Evolutionary conservation across 139 green algal genomes (phyloP), one percentile per base, ranked within the genome.

Genomic region (Choricystis sp.): DNA sequence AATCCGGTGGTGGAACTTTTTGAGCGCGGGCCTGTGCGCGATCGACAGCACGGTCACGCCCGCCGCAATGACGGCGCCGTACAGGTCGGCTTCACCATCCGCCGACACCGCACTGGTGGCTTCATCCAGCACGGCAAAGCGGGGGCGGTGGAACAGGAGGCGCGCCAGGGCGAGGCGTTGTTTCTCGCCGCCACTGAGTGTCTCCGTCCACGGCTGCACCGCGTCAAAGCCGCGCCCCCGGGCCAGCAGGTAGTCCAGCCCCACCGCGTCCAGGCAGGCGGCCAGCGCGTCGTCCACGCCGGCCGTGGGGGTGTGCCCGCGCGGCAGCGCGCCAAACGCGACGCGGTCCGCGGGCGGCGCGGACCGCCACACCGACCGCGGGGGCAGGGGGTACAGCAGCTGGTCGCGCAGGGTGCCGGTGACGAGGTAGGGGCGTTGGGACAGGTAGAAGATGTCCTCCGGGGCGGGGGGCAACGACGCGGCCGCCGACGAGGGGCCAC

Each of bases 1-100:
- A 48, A 62, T 19, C 58, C n/a, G 24, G 5, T 62, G 5, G 67
- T 82, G 75, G 59, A 84, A 89, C 57, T 71, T 29, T 31, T 67
- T 73, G 31, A 90, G 60, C 25, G 84, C 77, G 29, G 75, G 84
- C 56, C 84, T 64, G 79, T 96, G 89, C 1, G 80, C 89, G 56
- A 96, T 96, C 59, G 81, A 92, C 56, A 96, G 75, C 73, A 92
- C 74, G 0, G 89, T 96, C 66, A 96, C 88, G 67, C 82, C 83
- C 0, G 81, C 76, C 63, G 55, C 29, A 81, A 49, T 56, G 79
- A 85, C 74, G 81, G 49, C 31, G 63, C 73, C 59, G 68, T 89
- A 90, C 60, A 90, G 77, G 59, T 70, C 63, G 23, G 59, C 29
- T 78, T 90, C 83, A 5, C 83, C 83, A 65, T 89, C 82, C 31